phyloP scores from a whole-genome alignment of 2,329 filamentous ascomycete species.

The Chrysoporthe cubensis region DNA sequence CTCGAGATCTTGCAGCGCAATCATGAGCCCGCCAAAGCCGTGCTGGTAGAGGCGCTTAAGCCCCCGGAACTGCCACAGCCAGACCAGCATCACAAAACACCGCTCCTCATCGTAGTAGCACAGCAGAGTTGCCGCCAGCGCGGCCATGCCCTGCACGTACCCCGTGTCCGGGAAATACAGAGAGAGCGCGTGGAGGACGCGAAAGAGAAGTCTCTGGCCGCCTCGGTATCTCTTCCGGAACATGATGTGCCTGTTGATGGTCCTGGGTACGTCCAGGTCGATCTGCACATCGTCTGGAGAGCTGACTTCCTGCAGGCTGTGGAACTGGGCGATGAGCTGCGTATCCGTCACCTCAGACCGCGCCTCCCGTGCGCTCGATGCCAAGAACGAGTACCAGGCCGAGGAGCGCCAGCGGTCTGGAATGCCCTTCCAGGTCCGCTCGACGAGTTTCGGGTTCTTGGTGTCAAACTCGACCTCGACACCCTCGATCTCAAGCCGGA shows the following conservation, averaged over 20 bases:
- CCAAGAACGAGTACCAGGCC: constrained; percentile 93
- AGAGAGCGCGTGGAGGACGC: constrained; percentile 88
- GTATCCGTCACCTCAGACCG: constrained; percentile 68
- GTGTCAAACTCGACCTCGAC: constrained; percentile 80
- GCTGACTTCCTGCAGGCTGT: constrained; percentile 70
- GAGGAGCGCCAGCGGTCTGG: constrained; percentile 92
- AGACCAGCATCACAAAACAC: constrained; percentile 94
- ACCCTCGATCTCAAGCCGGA: constrained; percentile 56
- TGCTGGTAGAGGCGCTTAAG: constrained; percentile 81
- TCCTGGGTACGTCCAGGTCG: constrained; percentile 93
- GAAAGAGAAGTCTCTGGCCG: constrained; percentile 88
- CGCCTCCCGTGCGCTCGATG: constrained; percentile 71
- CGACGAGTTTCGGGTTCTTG: constrained; percentile 80
- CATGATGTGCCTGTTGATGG: constrained; percentile 96
- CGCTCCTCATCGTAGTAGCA: constrained; percentile 97
- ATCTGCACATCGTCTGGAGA: constrained; percentile 96
- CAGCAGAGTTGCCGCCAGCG: constrained; percentile 85
- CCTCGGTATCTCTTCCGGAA: constrained; percentile 90
- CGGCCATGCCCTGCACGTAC: constrained; percentile 98
- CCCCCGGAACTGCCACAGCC: constrained; percentile 87
- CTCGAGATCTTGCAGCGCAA: constrained; percentile 83
- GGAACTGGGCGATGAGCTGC: constrained; percentile 72
- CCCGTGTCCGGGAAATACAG: constrained; percentile 90
- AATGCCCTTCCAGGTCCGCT: constrained; percentile 96
- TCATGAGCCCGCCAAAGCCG: constrained; percentile 86